Base-by-base conservation (phyloP, 495 filamentous ascomycete species). In the Xylaria scruposa region DNA sequence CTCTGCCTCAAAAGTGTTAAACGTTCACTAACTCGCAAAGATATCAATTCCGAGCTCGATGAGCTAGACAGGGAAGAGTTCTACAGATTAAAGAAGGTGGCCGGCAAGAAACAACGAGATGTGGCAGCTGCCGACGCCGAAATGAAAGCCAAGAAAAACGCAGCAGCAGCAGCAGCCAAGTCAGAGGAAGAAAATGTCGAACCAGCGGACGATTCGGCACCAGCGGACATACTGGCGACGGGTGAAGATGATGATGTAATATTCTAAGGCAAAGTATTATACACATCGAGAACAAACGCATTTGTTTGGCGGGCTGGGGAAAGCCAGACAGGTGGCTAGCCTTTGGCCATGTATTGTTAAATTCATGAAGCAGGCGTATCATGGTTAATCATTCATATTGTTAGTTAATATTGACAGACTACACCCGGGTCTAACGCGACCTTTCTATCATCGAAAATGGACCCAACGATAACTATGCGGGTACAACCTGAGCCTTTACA, bases 41-140 rank as follows among this genome's bases (percentile, higher is more conserved):
- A 99, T 79, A 99, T 99, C 88, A 99, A 97, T 84, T 97, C 94
- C 12, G 96, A 99, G 79, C 90, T 99, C 19, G 96, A 99, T 79
- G 96, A 99, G 84, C 85, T 99, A 51, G 96, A 99, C 85, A 88
- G 96, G 84, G 96, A 99, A 81, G 96, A 99, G 77, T 99, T 99
- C 83, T 99, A 97, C 81, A 90, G 96, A 64, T 84, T 99, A 76
- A 99, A 98, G 86, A 99, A 99, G 86, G 95, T 97, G 29, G 94
- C 94, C n/a, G 88, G 88, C 77, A 98, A 98, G 84, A 99, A 99
- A 78, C 92, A 97, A 78, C 84, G 94, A 75, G 95, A 97, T 68
- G 90, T 80, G 21, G 92, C 92, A 3, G 90, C 88, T 12, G 88
- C 88, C 63, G 92, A 95, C 73, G 90, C 90, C 53, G 91, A 94